Conservation (phyloP, 495 filamentous ascomycete species). For the Alectoria sarmentosa region DNA sequence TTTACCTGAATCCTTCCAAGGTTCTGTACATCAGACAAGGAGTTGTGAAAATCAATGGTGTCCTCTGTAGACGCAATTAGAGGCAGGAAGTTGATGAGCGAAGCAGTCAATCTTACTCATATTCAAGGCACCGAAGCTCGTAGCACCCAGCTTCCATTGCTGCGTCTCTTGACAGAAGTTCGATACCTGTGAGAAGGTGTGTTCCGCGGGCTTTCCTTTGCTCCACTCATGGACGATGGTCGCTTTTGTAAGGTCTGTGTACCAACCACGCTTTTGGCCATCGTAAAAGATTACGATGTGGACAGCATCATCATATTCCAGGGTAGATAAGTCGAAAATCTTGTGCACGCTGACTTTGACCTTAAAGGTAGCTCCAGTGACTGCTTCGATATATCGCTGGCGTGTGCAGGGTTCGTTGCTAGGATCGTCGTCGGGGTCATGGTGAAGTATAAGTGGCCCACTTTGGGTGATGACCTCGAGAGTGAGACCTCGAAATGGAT, state of each 20-base stretch:
- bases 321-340: not conserved
- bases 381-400: constrained; percentile 22
- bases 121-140: constrained; percentile 12
- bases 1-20: constrained; percentile 6
- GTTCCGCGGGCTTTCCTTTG: not conserved
- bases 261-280: not conserved
- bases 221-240: not conserved
- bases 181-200: not conserved
- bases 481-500: constrained; percentile 5
- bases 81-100: not conserved
- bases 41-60: not conserved
- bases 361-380: constrained; percentile 19
- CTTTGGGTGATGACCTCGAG: constrained; percentile 17
- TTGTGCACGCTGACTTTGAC: constrained; percentile 12
- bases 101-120: constrained; percentile 7
- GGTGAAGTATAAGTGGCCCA: constrained; percentile 10
- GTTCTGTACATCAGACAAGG: not conserved
- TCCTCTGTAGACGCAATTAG: constrained; percentile 1
- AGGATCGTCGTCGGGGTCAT: constrained; percentile 21
- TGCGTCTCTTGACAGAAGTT: not conserved
- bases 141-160: constrained; percentile 5
- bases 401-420: not conserved
- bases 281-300: constrained; percentile 6
- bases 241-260: not conserved
- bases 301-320: constrained; percentile 6